Percentiles rank a stretch among this genome's conserved stretches.
Evolutionary conservation across 345 rosid species (phyloP).

Genomic region (Moricandia moricandioides): DNA sequence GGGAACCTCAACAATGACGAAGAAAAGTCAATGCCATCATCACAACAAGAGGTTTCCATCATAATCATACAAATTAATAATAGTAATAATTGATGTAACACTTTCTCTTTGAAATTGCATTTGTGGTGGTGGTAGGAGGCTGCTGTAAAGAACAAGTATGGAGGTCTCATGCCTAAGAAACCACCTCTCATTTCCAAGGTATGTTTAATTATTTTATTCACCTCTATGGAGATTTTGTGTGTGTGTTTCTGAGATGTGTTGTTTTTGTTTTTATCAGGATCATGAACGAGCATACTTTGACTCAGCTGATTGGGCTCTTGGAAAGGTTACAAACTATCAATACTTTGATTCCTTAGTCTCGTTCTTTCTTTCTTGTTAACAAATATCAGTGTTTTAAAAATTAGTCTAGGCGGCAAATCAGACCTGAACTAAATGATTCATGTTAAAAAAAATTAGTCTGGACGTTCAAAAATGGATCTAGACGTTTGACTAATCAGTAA

Average conservation of each 20-base stretch:
- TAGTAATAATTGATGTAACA: neutral
- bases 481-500: neutral
- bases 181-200: conserved; percentile 99
- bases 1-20: conserved; percentile 44
- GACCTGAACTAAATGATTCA: no score
- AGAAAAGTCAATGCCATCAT: conserved; percentile 51
- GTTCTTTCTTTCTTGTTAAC: neutral
- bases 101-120: conserved; percentile 13
- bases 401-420: neutral
- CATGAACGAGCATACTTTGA: conserved; percentile 97
- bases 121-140: conserved; percentile 51
- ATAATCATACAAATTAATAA: neutral
- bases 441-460: no score
- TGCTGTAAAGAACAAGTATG: conserved; percentile 77
- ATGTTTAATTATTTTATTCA: neutral
- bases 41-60: conserved; percentile 50
- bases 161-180: conserved; percentile 94
- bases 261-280: conserved; percentile 49
- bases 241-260: neutral
- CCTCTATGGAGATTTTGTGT: neutral
- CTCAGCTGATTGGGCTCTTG: conserved; percentile 99
- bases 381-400: neutral
- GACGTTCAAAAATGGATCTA: no score
- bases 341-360: neutral
- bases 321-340: conserved; percentile 58